phyloP scores from a whole-genome alignment of 1,284 basidiomycete species.

The Microbotryum intermedium region DNA sequence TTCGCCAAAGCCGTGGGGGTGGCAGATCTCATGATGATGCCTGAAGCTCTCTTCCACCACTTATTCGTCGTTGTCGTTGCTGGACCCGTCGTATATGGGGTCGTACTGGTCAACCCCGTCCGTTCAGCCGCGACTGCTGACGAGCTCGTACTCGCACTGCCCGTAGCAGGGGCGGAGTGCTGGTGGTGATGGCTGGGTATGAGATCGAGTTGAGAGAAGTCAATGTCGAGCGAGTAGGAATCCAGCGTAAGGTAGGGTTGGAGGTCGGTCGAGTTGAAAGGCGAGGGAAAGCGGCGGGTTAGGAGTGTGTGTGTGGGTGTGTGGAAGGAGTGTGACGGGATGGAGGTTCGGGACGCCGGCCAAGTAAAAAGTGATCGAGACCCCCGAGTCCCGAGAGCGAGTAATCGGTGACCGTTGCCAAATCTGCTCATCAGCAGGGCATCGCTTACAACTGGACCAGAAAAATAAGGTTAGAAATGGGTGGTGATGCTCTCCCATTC shows the following conservation, averaged over 20 bases:
- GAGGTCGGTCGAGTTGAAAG: background rate
- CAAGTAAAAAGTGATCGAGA: background rate
- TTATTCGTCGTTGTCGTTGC: background rate
- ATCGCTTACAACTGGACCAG: too few species aligned
- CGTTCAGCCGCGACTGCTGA: background rate
- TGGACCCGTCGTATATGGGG: background rate
- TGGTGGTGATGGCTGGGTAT: background rate
- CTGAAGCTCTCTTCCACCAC: background rate
- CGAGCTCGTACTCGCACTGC: background rate
- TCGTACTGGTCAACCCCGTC: background rate
- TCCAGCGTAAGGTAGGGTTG: background rate
- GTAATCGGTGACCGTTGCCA: too few species aligned
- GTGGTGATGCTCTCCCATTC: too few species aligned
- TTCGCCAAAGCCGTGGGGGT: background rate
- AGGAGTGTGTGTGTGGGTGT: background rate
- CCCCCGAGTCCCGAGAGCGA: too few species aligned
- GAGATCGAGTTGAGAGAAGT: background rate
- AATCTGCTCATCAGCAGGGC: too few species aligned
- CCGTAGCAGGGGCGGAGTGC: background rate
- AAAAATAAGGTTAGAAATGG: too few species aligned
- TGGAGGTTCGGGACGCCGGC: background rate
- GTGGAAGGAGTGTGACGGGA: too few species aligned
- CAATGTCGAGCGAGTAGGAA: slow-evolving; percentile 1
- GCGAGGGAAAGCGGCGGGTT: background rate
- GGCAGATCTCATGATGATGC: background rate